Conservation (phyloP, 139 green algal genomes). For the Micractinium sp. region DNA sequence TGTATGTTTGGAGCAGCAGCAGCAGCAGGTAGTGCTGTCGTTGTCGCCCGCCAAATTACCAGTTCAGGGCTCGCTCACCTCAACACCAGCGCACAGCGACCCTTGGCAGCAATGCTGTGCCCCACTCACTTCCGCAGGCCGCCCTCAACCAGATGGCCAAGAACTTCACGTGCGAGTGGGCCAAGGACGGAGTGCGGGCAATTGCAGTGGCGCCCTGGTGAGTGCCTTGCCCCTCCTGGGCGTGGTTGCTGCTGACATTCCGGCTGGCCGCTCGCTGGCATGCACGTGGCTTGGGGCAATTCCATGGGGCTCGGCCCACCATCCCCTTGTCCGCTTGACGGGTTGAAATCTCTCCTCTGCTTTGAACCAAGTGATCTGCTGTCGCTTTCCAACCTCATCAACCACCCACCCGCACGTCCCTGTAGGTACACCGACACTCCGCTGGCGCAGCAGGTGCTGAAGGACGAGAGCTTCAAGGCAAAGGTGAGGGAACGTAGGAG, state of each 20-base stretch:
- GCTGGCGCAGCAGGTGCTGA: slow-evolving; percentile 66
- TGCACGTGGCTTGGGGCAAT: no score
- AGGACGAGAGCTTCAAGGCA: slow-evolving; percentile 54
- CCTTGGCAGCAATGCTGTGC: neutral
- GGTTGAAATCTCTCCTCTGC: no score
- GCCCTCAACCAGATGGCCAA: slow-evolving; percentile 90
- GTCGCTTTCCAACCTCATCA: neutral
- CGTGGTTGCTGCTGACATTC: no score
- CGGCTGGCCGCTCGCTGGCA: no score
- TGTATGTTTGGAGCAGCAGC: no score
- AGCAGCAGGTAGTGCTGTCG: no score
- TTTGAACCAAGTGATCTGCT: neutral
- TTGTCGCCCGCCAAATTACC: no score
- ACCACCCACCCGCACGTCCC: neutral
- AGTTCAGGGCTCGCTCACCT: no score
- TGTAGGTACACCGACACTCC: slow-evolving; percentile 84
- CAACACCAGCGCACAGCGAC: no score
- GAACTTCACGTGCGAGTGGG: slow-evolving; percentile 92
- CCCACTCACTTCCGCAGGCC: slow-evolving; percentile 49
- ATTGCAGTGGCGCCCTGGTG: slow-evolving; percentile 88
- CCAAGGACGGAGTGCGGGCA: slow-evolving; percentile 79
- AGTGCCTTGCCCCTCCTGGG: neutral
- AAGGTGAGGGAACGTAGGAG: neutral
- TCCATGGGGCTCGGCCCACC: no score
- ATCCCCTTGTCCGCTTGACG: no score